Evolutionary conservation across 352 stramenopile species (phyloP).

Genomic region (Blastocystis hominis): DNA sequence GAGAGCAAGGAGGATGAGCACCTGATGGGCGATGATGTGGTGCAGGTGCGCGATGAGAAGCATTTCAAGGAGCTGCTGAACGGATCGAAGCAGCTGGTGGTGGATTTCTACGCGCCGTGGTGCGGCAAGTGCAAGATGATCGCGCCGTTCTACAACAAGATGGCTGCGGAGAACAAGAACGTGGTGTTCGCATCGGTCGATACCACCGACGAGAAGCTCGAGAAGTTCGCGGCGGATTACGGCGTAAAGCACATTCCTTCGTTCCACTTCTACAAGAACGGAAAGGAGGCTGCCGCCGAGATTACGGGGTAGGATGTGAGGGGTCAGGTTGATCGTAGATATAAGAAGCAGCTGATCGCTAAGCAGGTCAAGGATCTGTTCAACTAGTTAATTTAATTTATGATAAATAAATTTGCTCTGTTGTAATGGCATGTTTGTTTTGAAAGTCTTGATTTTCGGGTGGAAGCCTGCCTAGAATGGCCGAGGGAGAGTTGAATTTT

Average conservation of each 20-base stretch:
- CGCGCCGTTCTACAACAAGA: slow-evolving; percentile 53
- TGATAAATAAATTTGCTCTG: too few relatives aligned
- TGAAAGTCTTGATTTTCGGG: not conserved
- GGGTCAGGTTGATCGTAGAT: not conserved
- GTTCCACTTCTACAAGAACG: slow-evolving; percentile 58
- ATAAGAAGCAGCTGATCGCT: slow-evolving; percentile 54
- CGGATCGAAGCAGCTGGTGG: slow-evolving; percentile 53
- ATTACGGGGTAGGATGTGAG: slow-evolving; percentile 15
- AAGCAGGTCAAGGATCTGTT: slow-evolving; percentile 56
- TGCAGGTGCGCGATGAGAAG: slow-evolving; percentile 56
- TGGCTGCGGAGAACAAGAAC: slow-evolving; percentile 31
- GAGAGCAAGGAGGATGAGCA: slow-evolving; percentile 17
- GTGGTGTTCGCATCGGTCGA: slow-evolving; percentile 50
- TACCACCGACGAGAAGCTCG: slow-evolving; percentile 21
- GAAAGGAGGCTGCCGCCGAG: slow-evolving; percentile 49
- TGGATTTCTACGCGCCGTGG: slow-evolving; percentile 62
- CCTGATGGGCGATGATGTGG: slow-evolving; percentile 40
- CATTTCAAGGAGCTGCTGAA: slow-evolving; percentile 56
- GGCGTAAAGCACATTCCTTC: slow-evolving; percentile 52
- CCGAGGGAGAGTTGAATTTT: not conserved
- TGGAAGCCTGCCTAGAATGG: not conserved
- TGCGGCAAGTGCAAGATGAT: slow-evolving; percentile 63
- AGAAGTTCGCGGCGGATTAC: slow-evolving; percentile 50
- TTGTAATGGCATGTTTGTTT: not conserved
- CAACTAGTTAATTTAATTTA: not conserved